phyloP scores from a whole-genome alignment of 345 rosid species.

The Raphanus raphanistrum region DNA sequence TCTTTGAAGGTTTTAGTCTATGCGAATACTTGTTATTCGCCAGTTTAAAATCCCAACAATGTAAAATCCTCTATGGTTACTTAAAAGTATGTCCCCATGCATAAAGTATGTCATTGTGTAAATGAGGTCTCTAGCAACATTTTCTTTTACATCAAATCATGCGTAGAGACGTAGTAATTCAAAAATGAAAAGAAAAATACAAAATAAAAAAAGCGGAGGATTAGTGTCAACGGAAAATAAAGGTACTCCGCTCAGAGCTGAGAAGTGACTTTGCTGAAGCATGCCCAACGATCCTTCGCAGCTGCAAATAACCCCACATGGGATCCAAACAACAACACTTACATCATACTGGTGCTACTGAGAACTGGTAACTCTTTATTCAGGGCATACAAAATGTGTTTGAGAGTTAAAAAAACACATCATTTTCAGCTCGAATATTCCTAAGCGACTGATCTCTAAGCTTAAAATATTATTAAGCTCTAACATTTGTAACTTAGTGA shows the following conservation, averaged over 20 bases:
- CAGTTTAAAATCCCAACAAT: too few species aligned
- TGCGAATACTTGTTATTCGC: too few species aligned
- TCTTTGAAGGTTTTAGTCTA: too few species aligned
- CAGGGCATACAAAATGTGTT: not conserved
- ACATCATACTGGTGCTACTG: not conserved
- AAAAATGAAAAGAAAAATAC: not conserved
- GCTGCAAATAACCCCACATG: slow-evolving; percentile 40
- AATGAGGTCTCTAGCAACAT: too few species aligned
- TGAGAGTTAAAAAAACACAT: not conserved
- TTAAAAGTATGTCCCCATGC: too few species aligned
- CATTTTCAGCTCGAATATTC: slow-evolving; percentile 60
- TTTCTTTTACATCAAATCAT: too few species aligned
- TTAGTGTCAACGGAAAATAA: not conserved
- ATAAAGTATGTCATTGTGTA: too few species aligned
- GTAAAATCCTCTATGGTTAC: too few species aligned
- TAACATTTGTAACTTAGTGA: not conserved
- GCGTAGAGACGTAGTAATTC: too few species aligned
- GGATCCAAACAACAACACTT: not conserved
- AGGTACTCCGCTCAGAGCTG: slow-evolving; percentile 53
- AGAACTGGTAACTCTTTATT: not conserved
- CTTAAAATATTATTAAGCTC: not conserved
- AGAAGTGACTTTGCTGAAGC: slow-evolving; percentile 59
- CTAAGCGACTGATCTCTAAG: too few species aligned
- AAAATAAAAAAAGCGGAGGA: not conserved
- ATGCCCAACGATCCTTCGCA: slow-evolving; percentile 78